Evolutionary conservation across 352 stramenopile species (phyloP), one percentile per base, ranked within the genome.

Genomic region (Globisporangium ultimum): DNA sequence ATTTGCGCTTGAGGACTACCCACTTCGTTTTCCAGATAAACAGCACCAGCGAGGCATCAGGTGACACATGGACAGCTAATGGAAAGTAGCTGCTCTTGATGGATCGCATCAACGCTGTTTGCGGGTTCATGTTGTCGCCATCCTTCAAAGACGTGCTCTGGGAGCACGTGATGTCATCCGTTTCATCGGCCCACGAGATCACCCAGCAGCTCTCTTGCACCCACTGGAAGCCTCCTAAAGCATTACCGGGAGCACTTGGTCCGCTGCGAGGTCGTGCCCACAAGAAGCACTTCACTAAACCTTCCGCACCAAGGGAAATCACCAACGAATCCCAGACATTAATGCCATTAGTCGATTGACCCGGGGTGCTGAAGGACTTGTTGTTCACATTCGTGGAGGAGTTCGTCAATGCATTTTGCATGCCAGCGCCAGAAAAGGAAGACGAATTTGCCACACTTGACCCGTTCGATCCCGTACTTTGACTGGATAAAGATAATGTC

Each of bases 41-140:
- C n/a, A 95, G 64, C 5, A 91, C 59, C 18, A 89, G 70, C 2
- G 67, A 84, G 0, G 83, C 72, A 60, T 90, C 76, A 11, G 63
- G 56, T 17, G 84, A 91, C 8, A 93, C 41, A 22, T 87, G 74
- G 10, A 91, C 58, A 20, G 70, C 72, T 0, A 79, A 53, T 12
- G 83, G 78, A 45, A 92, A 95, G 45, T 89, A 92, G 49, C 75
- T 89, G 47, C 59, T 83, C 55, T 91, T 89, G 70, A 89, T 92
- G 0, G 77, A 95, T 10, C 78, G 74, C 83, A 92, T 93, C 20
- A 95, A 64, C 18, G 79, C 78, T 5, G 79, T 87, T 54, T 90
- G 79, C 12, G 81, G 80, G 63, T 89, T 88, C 80, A 95, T 89
- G 53, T 95, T 87, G 67, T 93, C 83, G 6, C 78, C 80, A 41